Conservation (phyloP, 768 basidiomycete species). For the Tylopilus sp. region DNA sequence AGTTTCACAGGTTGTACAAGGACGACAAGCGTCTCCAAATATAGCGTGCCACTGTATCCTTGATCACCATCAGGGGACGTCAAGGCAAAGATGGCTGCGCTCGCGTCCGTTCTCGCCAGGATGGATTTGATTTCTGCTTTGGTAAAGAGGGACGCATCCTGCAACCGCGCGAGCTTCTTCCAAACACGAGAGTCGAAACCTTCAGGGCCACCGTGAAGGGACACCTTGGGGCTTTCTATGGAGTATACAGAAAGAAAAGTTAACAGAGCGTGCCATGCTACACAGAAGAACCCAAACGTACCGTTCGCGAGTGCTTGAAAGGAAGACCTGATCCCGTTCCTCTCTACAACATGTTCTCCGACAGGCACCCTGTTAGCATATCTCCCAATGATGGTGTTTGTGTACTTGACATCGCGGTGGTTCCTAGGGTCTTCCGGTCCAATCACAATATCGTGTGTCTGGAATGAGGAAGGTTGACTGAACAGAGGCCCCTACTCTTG, state of each 20-base stretch:
- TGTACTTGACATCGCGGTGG: slow-evolving; percentile 62
- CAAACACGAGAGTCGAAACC: slow-evolving; percentile 62
- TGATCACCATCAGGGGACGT: slow-evolving; percentile 65
- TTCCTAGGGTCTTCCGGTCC: slow-evolving; percentile 63
- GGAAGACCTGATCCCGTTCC: slow-evolving; percentile 47
- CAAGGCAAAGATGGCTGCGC: slow-evolving; percentile 51
- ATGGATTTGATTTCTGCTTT: slow-evolving; percentile 49
- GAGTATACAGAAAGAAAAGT: slow-evolving; percentile 8
- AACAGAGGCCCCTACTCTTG: too few relatives aligned
- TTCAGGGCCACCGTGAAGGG: slow-evolving; percentile 66
- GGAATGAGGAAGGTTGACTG: background rate
- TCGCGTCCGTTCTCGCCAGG: slow-evolving; percentile 24
- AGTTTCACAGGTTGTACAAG: slow-evolving; percentile 39
- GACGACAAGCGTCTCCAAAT: slow-evolving; percentile 55
- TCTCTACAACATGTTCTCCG: slow-evolving; percentile 49
- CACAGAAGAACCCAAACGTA: slow-evolving; percentile 9
- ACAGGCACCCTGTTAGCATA: slow-evolving; percentile 72
- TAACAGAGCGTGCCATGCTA: background rate
- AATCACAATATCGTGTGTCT: slow-evolving; percentile 77
- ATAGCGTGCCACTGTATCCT: slow-evolving; percentile 62
- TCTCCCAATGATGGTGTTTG: slow-evolving; percentile 68
- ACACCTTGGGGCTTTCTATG: slow-evolving; percentile 51
- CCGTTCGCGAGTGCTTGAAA: slow-evolving; percentile 43
- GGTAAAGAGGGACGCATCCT: slow-evolving; percentile 52
- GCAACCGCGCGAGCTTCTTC: slow-evolving; percentile 39